phyloP scores from a whole-genome alignment of 1,284 basidiomycete genomes.

The Malassezia obtusa region DNA sequence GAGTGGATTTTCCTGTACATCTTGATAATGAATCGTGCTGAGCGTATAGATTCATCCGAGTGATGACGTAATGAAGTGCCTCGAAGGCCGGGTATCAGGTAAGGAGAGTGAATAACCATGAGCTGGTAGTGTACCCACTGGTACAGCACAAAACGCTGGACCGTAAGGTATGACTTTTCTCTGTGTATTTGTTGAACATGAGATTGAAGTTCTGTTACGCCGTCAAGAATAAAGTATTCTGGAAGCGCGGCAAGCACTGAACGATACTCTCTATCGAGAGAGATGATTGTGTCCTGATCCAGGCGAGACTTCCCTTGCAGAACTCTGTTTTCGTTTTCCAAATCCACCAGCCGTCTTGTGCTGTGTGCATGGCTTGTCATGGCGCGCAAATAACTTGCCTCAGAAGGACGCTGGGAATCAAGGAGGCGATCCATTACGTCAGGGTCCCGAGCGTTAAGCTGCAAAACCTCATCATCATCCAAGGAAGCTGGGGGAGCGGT shows the following conservation, averaged over 20 bases:
- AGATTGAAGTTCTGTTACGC: neutral
- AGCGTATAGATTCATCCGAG: too few relatives aligned
- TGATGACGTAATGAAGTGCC: neutral
- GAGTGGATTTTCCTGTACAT: neutral
- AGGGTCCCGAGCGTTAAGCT: neutral
- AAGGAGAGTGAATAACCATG: neutral
- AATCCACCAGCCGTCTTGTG: neutral
- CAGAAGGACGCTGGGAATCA: neutral
- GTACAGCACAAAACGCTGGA: neutral
- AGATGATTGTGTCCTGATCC: neutral
- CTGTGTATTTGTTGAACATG: neutral
- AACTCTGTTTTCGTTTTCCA: neutral
- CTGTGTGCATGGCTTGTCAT: neutral
- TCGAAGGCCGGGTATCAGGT: neutral
- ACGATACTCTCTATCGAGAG: neutral
- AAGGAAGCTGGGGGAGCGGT: neutral
- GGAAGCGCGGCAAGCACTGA: neutral
- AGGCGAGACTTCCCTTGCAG: neutral
- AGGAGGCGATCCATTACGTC: neutral
- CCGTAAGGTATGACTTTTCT: neutral
- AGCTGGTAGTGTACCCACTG: neutral
- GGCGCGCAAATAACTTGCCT: neutral
- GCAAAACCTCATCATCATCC: neutral
- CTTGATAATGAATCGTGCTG: too few relatives aligned
- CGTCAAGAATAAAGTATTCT: neutral